Base-by-base conservation (phyloP, 2,329 filamentous ascomycete genomes). In the Claviceps humidiphila region DNA sequence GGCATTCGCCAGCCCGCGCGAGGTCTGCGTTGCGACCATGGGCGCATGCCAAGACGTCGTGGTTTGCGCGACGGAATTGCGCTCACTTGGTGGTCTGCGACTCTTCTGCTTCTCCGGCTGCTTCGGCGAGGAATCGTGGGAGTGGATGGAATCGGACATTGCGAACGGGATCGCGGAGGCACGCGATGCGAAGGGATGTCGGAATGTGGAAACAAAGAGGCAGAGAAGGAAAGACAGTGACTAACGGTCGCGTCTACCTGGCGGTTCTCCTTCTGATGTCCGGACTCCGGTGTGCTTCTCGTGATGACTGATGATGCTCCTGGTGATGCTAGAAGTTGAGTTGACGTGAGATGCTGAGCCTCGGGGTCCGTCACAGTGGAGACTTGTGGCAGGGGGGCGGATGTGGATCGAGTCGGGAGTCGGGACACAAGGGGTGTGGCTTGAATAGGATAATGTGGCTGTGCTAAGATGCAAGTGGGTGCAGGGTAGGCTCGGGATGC, bases 71-170 rank as follows among this genome's bases (percentile, higher is more conserved):
- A 43, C 41, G 40, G 20, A 7, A 16, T 1, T 30, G 49, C 69
- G 70, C 75, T 70, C 64, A 95, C 89, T 96, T 61, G 89, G 88
- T 60, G 91, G 91, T 71, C 89, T 84, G 70, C 87, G 84, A 77
- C 81, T 94, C 81, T 95, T 95, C 70, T 85, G 80, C 75, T 90
- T 93, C 72, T 93, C 74, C 77, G 77, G 63, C 58, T 70, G 64
- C 62, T 77, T 74, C 59, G 67, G 66, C 59, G 70, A 66, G 53
- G 73, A 73, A 58, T 81, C 77, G 60, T 76, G 72, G 41, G 76
- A 78, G 54, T 71, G 66, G 59, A 80, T 75, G 47, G 77, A 80
- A 66, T 78, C 76, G 63, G 73, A 68, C 75, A 77, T 78, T 58
- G 56, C 66, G 61, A 57, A 53, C 47, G 55, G 54, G 50, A 49